A percentile compares a stretch with the other conserved stretches of the same genome.
These are phyloP conservation scores for Calonectria pseudoreteaudii DNA, from an alignment of 2,329 filamentous ascomycete genomes.

Conservation along the genomic window DNA sequence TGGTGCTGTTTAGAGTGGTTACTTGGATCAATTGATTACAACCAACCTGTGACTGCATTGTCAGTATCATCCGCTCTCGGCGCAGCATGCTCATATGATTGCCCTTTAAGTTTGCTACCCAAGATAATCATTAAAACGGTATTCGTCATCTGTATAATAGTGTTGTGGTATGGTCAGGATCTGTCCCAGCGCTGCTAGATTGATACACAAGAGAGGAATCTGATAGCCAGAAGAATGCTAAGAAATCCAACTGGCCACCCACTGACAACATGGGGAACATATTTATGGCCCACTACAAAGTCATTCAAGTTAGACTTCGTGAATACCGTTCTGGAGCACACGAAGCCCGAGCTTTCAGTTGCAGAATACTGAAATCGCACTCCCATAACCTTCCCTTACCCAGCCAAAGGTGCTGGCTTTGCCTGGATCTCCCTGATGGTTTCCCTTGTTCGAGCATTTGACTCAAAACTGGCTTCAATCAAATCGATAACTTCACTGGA, in stretches of 20 bases:
- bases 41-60: too few species aligned
- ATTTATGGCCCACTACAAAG: background rate
- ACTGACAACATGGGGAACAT: background rate
- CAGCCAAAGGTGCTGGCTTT: conserved; percentile 56
- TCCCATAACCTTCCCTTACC: background rate
- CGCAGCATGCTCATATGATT: background rate
- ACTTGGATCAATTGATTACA: background rate
- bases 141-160: background rate
- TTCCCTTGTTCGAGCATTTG: conserved; percentile 69
- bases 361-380: background rate
- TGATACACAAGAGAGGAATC: background rate
- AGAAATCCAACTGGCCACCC: background rate
- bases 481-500: conserved; percentile 72
- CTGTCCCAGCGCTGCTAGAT: background rate
- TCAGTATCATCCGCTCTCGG: background rate
- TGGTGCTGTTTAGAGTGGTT: background rate
- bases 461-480: conserved; percentile 73
- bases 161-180: background rate
- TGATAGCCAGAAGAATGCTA: background rate
- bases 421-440: conserved; percentile 69
- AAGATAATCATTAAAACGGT: background rate
- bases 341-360: background rate
- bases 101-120: background rate
- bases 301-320: background rate
- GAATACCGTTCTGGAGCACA: background rate